Base-by-base conservation (phyloP, 352 stramenopile genomes). In the Phytophthora pisi region DNA sequence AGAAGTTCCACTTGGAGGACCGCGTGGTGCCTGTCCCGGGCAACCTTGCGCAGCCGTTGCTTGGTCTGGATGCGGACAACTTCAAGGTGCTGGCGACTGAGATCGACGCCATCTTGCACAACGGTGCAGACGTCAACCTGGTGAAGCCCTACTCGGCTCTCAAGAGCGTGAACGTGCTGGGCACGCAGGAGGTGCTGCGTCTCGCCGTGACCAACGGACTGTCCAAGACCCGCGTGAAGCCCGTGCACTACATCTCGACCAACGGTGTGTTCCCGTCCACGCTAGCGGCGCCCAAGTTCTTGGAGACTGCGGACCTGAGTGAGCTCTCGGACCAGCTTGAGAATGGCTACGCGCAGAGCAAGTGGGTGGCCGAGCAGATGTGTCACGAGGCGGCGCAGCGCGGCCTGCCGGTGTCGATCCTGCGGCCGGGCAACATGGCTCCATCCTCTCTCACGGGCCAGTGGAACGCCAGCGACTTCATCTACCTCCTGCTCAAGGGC, bases 71-170 rank as follows among this genome's bases (percentile, higher is more conserved):
- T 43, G 74, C 86, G n/a, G 64, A 86, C 43, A 86, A 78, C 53
- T 98, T 96, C 76, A 96, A 96, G 67, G 84, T 86, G 68, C 65
- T 98, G 16, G 84, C 88, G 18, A 89, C 79, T n/a, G 88, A 93
- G 40, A 81, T 97, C 31, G 92, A 98, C 52, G 88, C 89, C 16
- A 95, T 98, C 56, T 64, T 98, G 59, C 93, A 98, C 71, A 97
- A 96, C 69, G 93, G 88, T 20, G 93, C 93, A n/a, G 81, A 97
- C 43, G 93, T 98, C 16, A 97, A 96, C 64, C 70, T 98, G n/a
- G 92, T 96, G 18, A 95, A 97, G 61, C 87, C 91, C 10, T 98
- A 97, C 63, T 81, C 95, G 36, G 70, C 81, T 18, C 75, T 97
- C 34, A 95, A 94, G 63, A 83, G 86, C 38, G 82, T 89, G 16